Percentiles rank a stretch among this genome's conserved stretches.
phyloP scores from a whole-genome alignment of 1,139 yeast species.

The Protomyces pachydermus region DNA sequence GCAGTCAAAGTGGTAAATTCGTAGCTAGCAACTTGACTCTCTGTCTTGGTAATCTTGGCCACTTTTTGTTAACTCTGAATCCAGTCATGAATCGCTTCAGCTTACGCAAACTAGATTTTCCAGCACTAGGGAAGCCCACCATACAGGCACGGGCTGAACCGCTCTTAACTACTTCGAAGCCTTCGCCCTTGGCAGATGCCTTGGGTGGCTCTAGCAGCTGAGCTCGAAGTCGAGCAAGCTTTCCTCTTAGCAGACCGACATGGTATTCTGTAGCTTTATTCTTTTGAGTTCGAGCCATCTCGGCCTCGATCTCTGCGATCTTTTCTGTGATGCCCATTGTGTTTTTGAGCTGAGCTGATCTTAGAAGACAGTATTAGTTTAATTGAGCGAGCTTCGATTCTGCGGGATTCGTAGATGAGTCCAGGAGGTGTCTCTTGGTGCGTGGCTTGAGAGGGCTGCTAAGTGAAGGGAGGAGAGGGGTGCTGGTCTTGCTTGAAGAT shows the following conservation, averaged over 20 bases:
- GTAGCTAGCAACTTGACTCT: constrained; percentile 89
- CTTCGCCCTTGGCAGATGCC: constrained; percentile 66
- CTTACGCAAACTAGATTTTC: constrained; percentile 76
- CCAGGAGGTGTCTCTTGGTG: too few species aligned
- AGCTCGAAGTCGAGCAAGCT: constrained; percentile 87
- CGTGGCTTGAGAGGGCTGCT: too few species aligned
- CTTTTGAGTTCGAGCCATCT: constrained; percentile 90
- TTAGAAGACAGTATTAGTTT: too few species aligned
- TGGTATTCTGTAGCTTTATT: constrained; percentile 98
- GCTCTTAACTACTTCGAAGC: constrained; percentile 90
- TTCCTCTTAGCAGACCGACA: constrained; percentile 67
- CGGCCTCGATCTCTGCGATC: constrained; percentile 82
- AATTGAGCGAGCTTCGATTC: too few species aligned
- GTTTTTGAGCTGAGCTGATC: not conserved
- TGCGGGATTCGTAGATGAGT: too few species aligned
- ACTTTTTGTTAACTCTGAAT: not conserved
- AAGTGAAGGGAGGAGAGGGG: too few species aligned
- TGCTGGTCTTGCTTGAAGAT: too few species aligned
- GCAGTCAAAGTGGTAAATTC: constrained; percentile 95
- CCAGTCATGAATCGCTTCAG: not conserved
- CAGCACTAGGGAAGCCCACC: constrained; percentile 96
- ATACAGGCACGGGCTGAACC: constrained; percentile 91
- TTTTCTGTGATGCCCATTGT: constrained; percentile 29
- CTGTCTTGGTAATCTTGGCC: constrained; percentile 72
- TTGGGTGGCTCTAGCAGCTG: constrained; percentile 88